Base-by-base conservation (phyloP, 495 filamentous ascomycete species). In the Jackrogersella multiformis region DNA sequence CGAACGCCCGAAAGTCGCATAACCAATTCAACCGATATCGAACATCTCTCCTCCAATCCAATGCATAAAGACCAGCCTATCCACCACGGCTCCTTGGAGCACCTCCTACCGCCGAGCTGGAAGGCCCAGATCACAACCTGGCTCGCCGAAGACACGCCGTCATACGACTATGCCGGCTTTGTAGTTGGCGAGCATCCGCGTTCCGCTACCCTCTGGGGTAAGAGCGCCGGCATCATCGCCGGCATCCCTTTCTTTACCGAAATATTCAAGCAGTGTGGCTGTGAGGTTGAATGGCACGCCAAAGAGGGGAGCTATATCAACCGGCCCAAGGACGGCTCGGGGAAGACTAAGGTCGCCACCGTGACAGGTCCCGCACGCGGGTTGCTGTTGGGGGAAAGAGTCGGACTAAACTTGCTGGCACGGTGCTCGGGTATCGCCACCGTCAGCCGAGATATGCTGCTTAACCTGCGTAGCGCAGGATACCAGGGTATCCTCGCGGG, bases 211-310 rank as follows among this genome's bases (percentile, higher is more conserved):
- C 81, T 99, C 35, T 87, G 94, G 71, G 92, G 92, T n/a, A 99
- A 98, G 80, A 92, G 88, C 59, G 76, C 86, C 42, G 95, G 95
- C 42, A 86, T 99, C 39, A 80, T 98, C 44, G 95, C 96, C 24
- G 95, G 95, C 42, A 85, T 96, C 16, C 95, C 95, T 13, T 99
- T 99, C 82, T 94, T 99, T 80, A 84, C 94, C 73, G 95, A 98
- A 74, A 90, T 98, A 26, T 98, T 99, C 74, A 75, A 81, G 15
- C 94, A 98, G 79, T 85, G 93, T 58, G 92, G 89, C 26, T 99
- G 96, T 88, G 87, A 77, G 41, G 92, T 97, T 21, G 85, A 93
- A 78, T 99, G 96, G 96, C 88, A 94, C 76, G 74, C 88, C 56
- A 75, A 78, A 64, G 95, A 99, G 82, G 94, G 95, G 56, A 76